phyloP scores from a whole-genome alignment of 495 filamentous ascomycete genomes.

The Chlorociboria aeruginascens region DNA sequence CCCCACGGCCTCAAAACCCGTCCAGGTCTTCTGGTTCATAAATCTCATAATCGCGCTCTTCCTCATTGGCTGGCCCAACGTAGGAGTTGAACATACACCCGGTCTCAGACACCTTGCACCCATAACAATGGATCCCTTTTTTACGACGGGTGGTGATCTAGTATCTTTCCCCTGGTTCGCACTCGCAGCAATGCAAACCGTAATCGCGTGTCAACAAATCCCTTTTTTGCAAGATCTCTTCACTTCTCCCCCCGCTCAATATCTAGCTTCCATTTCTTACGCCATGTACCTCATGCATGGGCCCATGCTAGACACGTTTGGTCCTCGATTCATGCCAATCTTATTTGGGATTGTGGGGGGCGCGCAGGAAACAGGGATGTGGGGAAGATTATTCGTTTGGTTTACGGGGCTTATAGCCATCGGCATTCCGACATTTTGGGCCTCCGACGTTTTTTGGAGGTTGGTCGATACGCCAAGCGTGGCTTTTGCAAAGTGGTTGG shows the following conservation, averaged over 20 bases:
- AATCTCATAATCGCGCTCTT: constrained; percentile 29
- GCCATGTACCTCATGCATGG: constrained; percentile 46
- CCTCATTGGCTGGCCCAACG: constrained; percentile 33
- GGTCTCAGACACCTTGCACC: constrained; percentile 1
- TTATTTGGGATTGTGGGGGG: constrained; percentile 24
- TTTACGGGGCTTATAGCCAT: constrained; percentile 33
- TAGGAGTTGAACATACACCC: constrained; percentile 24
- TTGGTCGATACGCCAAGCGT: constrained; percentile 41
- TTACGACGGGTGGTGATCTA: too few relatives aligned
- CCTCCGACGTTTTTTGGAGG: constrained; percentile 44
- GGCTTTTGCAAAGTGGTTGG: constrained; percentile 40
- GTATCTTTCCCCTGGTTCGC: constrained; percentile 32
- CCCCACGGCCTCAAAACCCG: constrained; percentile 10
- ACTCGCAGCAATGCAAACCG: constrained; percentile 41
- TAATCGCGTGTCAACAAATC: constrained; percentile 43
- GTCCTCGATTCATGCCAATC: constrained; percentile 33
- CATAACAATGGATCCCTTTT: too few relatives aligned
- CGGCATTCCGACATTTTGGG: constrained; percentile 34
- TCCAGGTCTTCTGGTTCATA: constrained; percentile 15
- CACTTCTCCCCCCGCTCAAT: constrained; percentile 43
- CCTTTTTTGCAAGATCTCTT: constrained; percentile 39
- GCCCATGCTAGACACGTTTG: constrained; percentile 36
- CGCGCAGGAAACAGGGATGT: constrained; percentile 26
- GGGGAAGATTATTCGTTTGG: constrained; percentile 34
- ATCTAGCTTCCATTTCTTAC: constrained; percentile 47